Conservation (phyloP, 2,329 filamentous ascomycete genomes). For the Aureobasidium sp. region DNA sequence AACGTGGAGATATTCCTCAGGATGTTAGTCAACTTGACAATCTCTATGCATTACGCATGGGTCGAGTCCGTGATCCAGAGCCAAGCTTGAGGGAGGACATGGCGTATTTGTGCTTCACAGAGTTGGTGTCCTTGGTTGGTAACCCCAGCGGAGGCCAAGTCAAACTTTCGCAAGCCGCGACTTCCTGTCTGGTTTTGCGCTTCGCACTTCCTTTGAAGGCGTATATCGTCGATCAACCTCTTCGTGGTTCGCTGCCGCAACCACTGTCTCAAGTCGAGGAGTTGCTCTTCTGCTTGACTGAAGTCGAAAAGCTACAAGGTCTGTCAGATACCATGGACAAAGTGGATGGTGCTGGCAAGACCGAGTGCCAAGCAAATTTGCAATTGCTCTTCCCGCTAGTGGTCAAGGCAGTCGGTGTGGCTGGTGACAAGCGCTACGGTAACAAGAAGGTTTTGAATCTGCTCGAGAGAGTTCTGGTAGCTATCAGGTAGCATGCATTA, state of each 20-base stretch:
- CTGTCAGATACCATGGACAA: conserved; percentile 39
- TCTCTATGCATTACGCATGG: conserved; percentile 58
- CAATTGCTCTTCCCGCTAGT: conserved; percentile 72
- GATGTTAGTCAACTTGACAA: conserved; percentile 43
- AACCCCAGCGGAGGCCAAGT: conserved; percentile 33
- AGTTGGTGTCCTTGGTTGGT: conserved; percentile 45
- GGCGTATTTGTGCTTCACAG: conserved; percentile 70
- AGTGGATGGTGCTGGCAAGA: conserved; percentile 16
- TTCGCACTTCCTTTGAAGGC: conserved; percentile 68
- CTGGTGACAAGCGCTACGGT: conserved; percentile 50
- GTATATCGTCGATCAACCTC: conserved; percentile 84
- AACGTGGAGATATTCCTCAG: conserved; percentile 51
- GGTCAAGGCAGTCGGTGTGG: conserved; percentile 53
- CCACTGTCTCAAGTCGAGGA: conserved; percentile 74
- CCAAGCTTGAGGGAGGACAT: conserved; percentile 61
- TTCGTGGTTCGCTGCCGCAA: conserved; percentile 82
- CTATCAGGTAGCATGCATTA: background rate
- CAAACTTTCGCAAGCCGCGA: conserved; percentile 63
- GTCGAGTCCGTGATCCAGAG: conserved; percentile 60
- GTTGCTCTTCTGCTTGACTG: conserved; percentile 59
- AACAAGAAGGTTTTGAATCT: conserved; percentile 38
- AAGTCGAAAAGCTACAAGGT: conserved; percentile 58
- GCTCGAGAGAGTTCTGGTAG: conserved; percentile 33
- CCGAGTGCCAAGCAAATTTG: conserved; percentile 62
- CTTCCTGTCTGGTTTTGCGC: conserved; percentile 74